Percentiles rank a stretch among this genome's conserved stretches.
Evolutionary conservation across 2,329 filamentous ascomycete species (phyloP).

Genomic region (Colletotrichum higginsianum): DNA sequence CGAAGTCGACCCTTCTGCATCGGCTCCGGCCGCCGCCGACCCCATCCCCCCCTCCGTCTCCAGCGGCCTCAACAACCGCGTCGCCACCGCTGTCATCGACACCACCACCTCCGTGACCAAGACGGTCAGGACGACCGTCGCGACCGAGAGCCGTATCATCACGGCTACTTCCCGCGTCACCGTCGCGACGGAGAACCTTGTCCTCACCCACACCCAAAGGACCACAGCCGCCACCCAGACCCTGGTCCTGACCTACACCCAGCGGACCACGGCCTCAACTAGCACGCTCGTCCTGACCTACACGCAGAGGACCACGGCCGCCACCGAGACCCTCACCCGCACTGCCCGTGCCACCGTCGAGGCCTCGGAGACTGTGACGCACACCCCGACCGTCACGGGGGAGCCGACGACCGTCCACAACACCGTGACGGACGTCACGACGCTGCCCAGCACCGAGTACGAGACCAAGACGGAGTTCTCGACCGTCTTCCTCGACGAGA

Average conservation of each 20-base stretch:
- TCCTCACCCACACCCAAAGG: conserved; percentile 12
- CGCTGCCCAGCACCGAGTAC: conserved; percentile 10
- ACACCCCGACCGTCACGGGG: conserved; percentile 14
- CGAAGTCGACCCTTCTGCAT: not conserved
- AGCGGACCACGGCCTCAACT: conserved; percentile 1
- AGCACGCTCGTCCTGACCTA: conserved; percentile 10
- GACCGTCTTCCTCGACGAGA: conserved; percentile 17
- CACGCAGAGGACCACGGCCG: conserved; percentile 10
- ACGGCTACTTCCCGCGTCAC: conserved; percentile 20
- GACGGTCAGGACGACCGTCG: conserved; percentile 17
- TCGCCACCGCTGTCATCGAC: conserved; percentile 43
- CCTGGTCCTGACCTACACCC: conserved; percentile 14
- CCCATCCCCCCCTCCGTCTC: conserved; percentile 1
- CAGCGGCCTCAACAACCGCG: conserved; percentile 4
- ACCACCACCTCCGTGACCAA: conserved; percentile 34
- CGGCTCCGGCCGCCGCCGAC: not conserved
- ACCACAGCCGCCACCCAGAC: conserved; percentile 20
- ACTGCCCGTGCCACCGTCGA: conserved; percentile 18
- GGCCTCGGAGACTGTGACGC: conserved; percentile 11
- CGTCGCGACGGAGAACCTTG: conserved; percentile 21
- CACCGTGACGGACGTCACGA: conserved; percentile 17
- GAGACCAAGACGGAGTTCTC: conserved; percentile 6
- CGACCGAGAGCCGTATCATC: conserved; percentile 12
- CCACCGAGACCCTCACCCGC: conserved; percentile 15
- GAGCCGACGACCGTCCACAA: conserved; percentile 14